Evolutionary conservation across 257 asterid genomes (phyloP), one percentile per base, ranked within the genome.

Genomic region (Capsicum chinense): DNA sequence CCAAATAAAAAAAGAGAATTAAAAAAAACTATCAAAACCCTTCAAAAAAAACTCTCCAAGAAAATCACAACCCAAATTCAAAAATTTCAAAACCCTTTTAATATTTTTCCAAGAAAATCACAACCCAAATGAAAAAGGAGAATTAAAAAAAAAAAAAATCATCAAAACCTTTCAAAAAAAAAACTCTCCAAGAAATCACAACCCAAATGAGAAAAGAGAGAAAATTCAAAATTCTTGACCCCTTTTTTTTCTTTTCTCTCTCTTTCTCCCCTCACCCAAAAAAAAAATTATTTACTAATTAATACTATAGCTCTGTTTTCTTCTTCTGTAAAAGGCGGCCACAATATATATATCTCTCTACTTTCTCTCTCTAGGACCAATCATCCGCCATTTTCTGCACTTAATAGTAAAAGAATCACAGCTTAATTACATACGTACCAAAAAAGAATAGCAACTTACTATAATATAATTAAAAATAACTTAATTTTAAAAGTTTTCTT

Each of bases 331-430:
- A 70, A 42, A 70, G 79, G 56, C 56, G 79, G 37, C 79, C 79
- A 52, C 69, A 39, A 54, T 47, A 26, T 26, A 79, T 52, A 54
- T 58, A 44, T 39, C 56, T 48, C 44, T 16, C 5, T 39, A 26
- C 79, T 19, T 16, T 82, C 33, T 87, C 87, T 68, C 78, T 69
- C 78, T 16, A 69, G n/a, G 78, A 12, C 14, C 17, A 39, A 69
- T 69, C 78, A 69, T 69, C 54, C 78, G 54, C 54, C 78, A 69
- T 69, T 69, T 26, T 26, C 33, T 26, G 33, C 33, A 26, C 33
- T 26, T 26, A 26, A 26, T 26, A 26, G 33, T 26, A 26, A 26
- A 26, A 26, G 2, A 26, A 26, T 26, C 33, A 26, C 33, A 26
- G 33, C 33, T 26, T 26, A 26, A 26, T 26, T 26, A 26, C 33